A percentile compares a stretch with the other conserved stretches of the same genome.
These are phyloP conservation scores for Oldenlandia corymbosa DNA, from an alignment of 257 asterid genomes.

Conservation along the genomic window DNA sequence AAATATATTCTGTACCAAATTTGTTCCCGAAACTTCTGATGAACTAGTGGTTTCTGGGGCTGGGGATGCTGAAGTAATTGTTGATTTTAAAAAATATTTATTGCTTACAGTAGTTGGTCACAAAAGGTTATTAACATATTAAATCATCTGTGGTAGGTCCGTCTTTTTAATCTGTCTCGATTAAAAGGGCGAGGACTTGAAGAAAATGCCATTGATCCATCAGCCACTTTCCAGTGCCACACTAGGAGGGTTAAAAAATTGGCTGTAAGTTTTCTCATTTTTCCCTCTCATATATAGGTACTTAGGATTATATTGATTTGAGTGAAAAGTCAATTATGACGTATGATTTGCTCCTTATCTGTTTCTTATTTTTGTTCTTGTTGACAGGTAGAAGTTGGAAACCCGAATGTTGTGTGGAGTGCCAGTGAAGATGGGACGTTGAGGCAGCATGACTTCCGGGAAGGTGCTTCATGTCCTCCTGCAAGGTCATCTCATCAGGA, in stretches of 20 bases:
- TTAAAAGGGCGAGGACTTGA: conserved; percentile 46
- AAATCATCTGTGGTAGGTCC: conserved; percentile 55
- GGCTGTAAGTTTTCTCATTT: conserved; percentile 65
- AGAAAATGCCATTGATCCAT: conserved; percentile 48
- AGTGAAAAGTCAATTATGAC: neutral
- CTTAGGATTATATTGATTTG: neutral
- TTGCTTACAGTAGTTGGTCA: conserved; percentile 6
- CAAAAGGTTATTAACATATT: conserved; percentile 2
- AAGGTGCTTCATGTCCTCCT: conserved; percentile 91
- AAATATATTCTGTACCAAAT: conserved; percentile 92
- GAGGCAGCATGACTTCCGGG: conserved; percentile 98
- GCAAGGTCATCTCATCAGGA: conserved; percentile 92
- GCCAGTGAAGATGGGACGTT: conserved; percentile 99
- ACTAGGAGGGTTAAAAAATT: conserved; percentile 88
- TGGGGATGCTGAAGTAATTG: conserved; percentile 87
- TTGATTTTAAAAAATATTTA: conserved; percentile 20
- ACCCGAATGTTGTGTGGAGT: conserved; percentile 98
- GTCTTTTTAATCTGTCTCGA: conserved; percentile 76
- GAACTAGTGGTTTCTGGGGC: conserved; percentile 97
- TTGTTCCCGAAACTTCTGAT: conserved; percentile 89
- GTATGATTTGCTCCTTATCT: conserved; percentile 1
- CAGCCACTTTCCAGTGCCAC: conserved; percentile 81
- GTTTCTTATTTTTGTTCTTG: neutral
- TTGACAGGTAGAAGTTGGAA: conserved; percentile 86
- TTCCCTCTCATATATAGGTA: conserved; percentile 15